Base-by-base conservation (phyloP, 306 rosid genomes). In the Rosa multiflora region DNA sequence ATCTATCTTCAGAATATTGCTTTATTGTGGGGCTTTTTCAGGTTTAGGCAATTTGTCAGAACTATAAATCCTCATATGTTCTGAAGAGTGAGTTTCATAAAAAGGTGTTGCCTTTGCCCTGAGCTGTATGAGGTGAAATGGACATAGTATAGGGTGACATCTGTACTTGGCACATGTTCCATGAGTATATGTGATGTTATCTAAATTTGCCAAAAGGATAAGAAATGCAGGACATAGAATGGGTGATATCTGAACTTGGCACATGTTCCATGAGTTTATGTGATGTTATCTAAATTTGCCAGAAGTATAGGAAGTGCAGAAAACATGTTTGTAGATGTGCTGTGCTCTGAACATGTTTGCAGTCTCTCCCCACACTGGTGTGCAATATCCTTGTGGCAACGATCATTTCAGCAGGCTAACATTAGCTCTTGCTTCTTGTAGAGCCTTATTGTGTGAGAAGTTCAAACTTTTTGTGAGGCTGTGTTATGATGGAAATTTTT, bases 71-170 rank as follows among this genome's bases (percentile, higher is more conserved):
- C 26, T 26, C 43, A 61, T 43, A 7, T 17, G 10, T 40, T 40
- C 18, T 15, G 52, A 14, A 47, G 49, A 26, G 17, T 15, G 18
- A n/a, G 29, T 44, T 59, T 42, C 64, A 49, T 43, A n/a, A 75
- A 74, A 55, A 55, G n/a, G 67, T 39, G 66, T 12, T 11, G 15
- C 52, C 77, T 73, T 73, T 10, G 4, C 35, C 77, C 56, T 52
- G 43, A 35, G 18, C 46, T 53, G 66, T 73, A 15, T 18, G 35
- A 32, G 35, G 35, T 32, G 58, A 17, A 32, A 62, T 53, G 61
- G 14, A 73, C 26, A 10, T 40, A 47, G 67, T 39, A 23, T 20
- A 39, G 17, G 64, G 11, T 35, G 58, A 37, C 37, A 73, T 73
- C 18, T 20, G 32, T 20, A 37, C 18, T 10, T 8, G 15, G 66